Evolutionary conservation across 1,284 basidiomycete genomes (phyloP).

Genomic region (Sanghuangporus sanghuang): DNA sequence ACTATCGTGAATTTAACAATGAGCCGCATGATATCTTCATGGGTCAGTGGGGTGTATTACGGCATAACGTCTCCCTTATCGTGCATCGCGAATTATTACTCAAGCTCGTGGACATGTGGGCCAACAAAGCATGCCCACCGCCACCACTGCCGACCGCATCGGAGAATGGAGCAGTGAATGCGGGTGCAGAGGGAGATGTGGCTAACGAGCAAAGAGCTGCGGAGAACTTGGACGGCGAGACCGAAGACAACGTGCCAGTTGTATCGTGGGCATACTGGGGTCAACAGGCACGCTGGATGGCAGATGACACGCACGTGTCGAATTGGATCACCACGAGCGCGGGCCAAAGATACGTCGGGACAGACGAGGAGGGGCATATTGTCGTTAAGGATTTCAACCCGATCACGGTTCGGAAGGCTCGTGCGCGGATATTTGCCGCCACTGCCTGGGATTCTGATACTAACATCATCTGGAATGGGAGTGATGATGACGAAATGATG

Average conservation of each 20-base stretch:
- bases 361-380: constrained; percentile 21
- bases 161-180: not conserved
- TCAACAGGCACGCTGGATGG: constrained; percentile 38
- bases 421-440: not conserved
- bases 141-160: not conserved
- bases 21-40: not conserved
- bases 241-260: not conserved
- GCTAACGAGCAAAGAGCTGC: not conserved
- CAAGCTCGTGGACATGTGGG: constrained; percentile 13
- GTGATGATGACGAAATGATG: not conserved
- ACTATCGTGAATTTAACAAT: constrained; percentile 21
- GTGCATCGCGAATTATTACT: constrained; percentile 35
- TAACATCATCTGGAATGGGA: not conserved
- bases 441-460: not conserved
- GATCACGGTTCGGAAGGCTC: constrained; percentile 25
- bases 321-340: constrained; percentile 46
- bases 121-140: constrained; percentile 5
- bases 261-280: constrained; percentile 42
- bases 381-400: constrained; percentile 39
- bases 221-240: not conserved
- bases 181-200: not conserved
- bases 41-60: constrained; percentile 14
- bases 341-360: constrained; percentile 39
- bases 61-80: constrained; percentile 31
- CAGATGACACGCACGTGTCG: constrained; percentile 30